A percentile compares a stretch with the other conserved stretches of the same genome.
phyloP scores from a whole-genome alignment of 2,329 filamentous ascomycete genomes.

The Claviceps maximensis region DNA sequence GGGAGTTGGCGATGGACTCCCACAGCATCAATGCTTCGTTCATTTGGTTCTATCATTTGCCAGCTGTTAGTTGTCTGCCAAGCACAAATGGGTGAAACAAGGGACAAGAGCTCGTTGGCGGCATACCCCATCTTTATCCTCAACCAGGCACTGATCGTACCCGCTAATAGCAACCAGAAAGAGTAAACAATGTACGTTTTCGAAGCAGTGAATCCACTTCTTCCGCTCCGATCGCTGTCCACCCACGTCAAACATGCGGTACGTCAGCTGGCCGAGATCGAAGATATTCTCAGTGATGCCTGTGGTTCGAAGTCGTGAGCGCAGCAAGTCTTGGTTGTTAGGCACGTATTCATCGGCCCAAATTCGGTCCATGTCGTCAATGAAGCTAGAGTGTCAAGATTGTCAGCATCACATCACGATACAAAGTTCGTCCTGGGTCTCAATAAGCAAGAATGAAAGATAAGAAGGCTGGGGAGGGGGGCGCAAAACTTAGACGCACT shows the following conservation, averaged over 20 bases:
- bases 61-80: conserved; percentile 4
- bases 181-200: conserved; percentile 81
- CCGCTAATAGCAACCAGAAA: conserved; percentile 93
- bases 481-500: conserved; percentile 65
- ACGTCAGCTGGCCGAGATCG: conserved; percentile 87
- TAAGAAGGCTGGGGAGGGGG: not conserved
- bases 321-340: conserved; percentile 84
- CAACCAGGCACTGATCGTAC: conserved; percentile 90
- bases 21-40: conserved; percentile 79
- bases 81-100: not conserved
- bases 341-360: conserved; percentile 72
- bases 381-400: conserved; percentile 49
- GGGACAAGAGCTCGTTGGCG: not conserved
- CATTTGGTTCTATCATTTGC: conserved; percentile 62
- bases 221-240: conserved; percentile 92
- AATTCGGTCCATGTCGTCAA: conserved; percentile 61
- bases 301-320: conserved; percentile 93
- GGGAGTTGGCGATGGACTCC: conserved; percentile 73
- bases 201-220: conserved; percentile 99
- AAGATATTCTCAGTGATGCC: conserved; percentile 96
- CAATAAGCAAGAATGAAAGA: not conserved
- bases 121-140: conserved; percentile 88
- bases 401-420: conserved; percentile 1
- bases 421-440: not conserved
- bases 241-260: conserved; percentile 96